Percentiles rank a stretch among this genome's conserved stretches.
These are phyloP conservation scores for Aspergillus sp. DNA, from an alignment of 2,329 filamentous ascomycete genomes.

Conservation along the genomic window DNA sequence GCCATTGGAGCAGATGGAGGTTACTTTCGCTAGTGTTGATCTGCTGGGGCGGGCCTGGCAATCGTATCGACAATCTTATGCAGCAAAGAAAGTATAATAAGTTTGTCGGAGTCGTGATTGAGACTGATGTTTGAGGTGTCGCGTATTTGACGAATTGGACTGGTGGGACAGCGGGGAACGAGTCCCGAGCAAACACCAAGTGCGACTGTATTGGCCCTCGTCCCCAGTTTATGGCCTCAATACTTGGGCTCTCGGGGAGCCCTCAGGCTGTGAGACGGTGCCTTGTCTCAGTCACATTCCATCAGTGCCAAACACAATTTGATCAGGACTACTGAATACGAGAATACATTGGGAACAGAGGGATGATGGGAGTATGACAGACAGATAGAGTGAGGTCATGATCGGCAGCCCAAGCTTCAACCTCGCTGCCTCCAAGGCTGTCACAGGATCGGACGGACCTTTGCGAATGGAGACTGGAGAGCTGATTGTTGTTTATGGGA, in stretches of 20 bases:
- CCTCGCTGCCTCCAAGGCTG: neutral
- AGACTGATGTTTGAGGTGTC: neutral
- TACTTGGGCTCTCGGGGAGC: neutral
- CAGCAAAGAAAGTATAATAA: neutral
- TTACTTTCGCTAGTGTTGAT: neutral
- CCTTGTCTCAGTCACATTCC: neutral
- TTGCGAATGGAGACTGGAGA: conserved; percentile 5
- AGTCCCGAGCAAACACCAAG: neutral
- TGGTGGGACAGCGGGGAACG: neutral
- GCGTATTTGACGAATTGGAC: neutral
- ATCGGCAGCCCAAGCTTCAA: neutral
- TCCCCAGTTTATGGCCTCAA: neutral
- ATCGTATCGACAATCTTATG: conserved; percentile 13
- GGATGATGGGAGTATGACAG: neutral
- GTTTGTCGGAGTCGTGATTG: neutral
- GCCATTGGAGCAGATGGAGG: neutral
- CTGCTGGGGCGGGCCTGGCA: conserved; percentile 1
- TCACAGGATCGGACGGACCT: neutral
- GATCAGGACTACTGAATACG: neutral
- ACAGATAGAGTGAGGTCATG: neutral
- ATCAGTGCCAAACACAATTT: neutral
- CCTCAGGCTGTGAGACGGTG: neutral
- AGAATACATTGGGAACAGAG: neutral
- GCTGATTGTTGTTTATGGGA: neutral
- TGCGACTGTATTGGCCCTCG: neutral